phyloP scores from a whole-genome alignment of 164 flowering plant genomes.

The Nymphaea thermarum region DNA sequence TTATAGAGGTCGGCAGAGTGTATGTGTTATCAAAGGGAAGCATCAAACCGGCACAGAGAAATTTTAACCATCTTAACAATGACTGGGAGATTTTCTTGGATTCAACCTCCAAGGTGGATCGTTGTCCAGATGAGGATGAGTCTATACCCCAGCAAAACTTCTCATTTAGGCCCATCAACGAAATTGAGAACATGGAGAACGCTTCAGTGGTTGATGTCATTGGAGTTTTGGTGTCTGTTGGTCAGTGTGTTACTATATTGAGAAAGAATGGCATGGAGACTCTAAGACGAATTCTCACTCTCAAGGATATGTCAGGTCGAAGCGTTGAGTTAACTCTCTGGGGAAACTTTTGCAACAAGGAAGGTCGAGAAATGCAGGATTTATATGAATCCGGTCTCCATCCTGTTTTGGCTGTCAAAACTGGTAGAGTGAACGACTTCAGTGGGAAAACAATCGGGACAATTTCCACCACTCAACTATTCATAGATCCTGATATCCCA shows the following conservation, averaged over 20 bases:
- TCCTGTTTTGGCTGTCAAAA: conserved; percentile 86
- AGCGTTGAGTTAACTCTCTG: conserved; percentile 83
- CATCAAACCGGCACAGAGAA: conserved; percentile 89
- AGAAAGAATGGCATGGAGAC: conserved; percentile 99
- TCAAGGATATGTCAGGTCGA: conserved; percentile 69
- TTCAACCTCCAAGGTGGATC: conserved; percentile 60
- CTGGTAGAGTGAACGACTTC: conserved; percentile 87
- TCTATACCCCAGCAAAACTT: conserved; percentile 86
- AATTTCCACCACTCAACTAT: conserved; percentile 76
- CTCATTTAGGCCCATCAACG: conserved; percentile 67
- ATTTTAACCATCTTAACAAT: conserved; percentile 89
- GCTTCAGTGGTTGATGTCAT: conserved; percentile 73
- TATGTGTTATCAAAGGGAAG: conserved; percentile 85
- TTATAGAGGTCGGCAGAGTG: conserved; percentile 74
- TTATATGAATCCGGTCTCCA: conserved; percentile 55
- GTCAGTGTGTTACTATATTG: conserved; percentile 76
- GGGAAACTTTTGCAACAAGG: conserved; percentile 93
- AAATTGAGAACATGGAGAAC: conserved; percentile 67
- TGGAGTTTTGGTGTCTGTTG: conserved; percentile 57
- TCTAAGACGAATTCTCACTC: conserved; percentile 63
- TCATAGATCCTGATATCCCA: conserved; percentile 74
- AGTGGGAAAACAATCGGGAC: conserved; percentile 90
- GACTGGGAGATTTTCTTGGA: conserved; percentile 95
- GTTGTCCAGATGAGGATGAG: conserved; percentile 73
- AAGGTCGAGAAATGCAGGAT: conserved; percentile 79